Evolutionary conservation across 1,284 basidiomycete genomes (phyloP).

Genomic region (Xerocomus nothofagi): DNA sequence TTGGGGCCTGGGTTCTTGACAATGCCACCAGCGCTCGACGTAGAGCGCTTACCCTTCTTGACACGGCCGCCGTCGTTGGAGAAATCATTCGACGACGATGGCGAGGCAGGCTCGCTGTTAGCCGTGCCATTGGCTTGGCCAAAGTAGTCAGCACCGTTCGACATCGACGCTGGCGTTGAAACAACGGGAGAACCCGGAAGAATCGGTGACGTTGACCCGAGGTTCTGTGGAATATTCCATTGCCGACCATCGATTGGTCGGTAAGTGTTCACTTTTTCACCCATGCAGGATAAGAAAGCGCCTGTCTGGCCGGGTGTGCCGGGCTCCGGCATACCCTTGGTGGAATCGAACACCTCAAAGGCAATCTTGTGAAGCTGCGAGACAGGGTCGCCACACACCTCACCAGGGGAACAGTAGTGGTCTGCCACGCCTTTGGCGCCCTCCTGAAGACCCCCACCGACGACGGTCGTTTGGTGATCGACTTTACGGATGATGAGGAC

Average conservation of each 20-base stretch:
- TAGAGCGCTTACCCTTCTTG: slow-evolving; percentile 72
- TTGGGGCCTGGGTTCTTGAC: slow-evolving; percentile 59
- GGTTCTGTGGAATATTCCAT: slow-evolving; percentile 53
- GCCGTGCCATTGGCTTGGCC: slow-evolving; percentile 38
- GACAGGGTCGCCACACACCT: slow-evolving; percentile 90
- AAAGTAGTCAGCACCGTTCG: slow-evolving; percentile 63
- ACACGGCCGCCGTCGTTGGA: slow-evolving; percentile 81
- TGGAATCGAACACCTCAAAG: slow-evolving; percentile 81
- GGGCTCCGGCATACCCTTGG: slow-evolving; percentile 65
- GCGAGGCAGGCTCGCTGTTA: slow-evolving; percentile 69
- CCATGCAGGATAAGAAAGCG: slow-evolving; percentile 83
- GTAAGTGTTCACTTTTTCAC: slow-evolving; percentile 86
- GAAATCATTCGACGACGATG: slow-evolving; percentile 64
- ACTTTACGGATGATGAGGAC: slow-evolving; percentile 92
- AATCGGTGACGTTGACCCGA: slow-evolving; percentile 58
- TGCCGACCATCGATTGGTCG: slow-evolving; percentile 79
- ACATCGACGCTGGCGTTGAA: slow-evolving; percentile 60
- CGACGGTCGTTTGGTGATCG: slow-evolving; percentile 86
- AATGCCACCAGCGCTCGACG: slow-evolving; percentile 68
- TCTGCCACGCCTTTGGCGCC: slow-evolving; percentile 81
- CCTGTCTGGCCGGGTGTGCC: slow-evolving; percentile 74
- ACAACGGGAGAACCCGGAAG: slow-evolving; percentile 67
- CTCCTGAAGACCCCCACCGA: slow-evolving; percentile 83
- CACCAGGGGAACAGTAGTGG: slow-evolving; percentile 77
- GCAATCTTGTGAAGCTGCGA: slow-evolving; percentile 95